Percentiles rank a stretch among this genome's conserved stretches.
Evolutionary conservation across 257 asterid genomes (phyloP).

Genomic region (Voacanga thouarsii): DNA sequence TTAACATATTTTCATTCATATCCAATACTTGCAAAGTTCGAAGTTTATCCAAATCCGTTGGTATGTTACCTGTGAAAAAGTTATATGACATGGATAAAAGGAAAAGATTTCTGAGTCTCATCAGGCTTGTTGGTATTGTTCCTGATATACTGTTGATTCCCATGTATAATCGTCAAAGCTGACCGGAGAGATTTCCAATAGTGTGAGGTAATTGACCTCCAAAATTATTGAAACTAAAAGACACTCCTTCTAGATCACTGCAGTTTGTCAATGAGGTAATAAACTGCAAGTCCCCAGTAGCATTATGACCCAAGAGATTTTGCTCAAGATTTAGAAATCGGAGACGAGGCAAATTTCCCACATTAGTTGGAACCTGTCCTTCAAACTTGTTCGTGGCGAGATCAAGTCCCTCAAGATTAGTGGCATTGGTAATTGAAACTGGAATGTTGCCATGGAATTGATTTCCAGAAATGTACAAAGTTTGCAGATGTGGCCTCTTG

Average conservation of each 20-base stretch:
- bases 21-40: conserved; percentile 22
- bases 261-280: conserved; percentile 32
- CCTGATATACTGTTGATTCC: conserved; percentile 31
- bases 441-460: conserved; percentile 14
- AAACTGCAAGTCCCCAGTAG: conserved; percentile 30
- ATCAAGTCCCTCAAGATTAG: conserved; percentile 7
- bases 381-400: conserved; percentile 17
- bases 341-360: conserved; percentile 21
- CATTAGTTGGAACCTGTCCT: conserved; percentile 26
- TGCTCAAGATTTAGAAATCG: background rate
- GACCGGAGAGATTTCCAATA: conserved; percentile 30
- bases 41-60: conserved; percentile 29
- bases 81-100: conserved; percentile 16
- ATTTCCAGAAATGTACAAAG: too few species aligned
- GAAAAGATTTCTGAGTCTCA: conserved; percentile 21
- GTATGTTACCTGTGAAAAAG: conserved; percentile 26
- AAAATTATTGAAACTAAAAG: conserved; percentile 25
- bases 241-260: conserved; percentile 14
- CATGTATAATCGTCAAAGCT: conserved; percentile 13
- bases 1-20: conserved; percentile 12
- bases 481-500: too few species aligned
- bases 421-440: conserved; percentile 27
- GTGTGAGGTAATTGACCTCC: conserved; percentile 31
- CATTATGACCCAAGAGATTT: conserved; percentile 19
- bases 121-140: conserved; percentile 29